phyloP scores from a whole-genome alignment of 202 grass and related monocot genomes.

The Brachypodium distachyon region DNA sequence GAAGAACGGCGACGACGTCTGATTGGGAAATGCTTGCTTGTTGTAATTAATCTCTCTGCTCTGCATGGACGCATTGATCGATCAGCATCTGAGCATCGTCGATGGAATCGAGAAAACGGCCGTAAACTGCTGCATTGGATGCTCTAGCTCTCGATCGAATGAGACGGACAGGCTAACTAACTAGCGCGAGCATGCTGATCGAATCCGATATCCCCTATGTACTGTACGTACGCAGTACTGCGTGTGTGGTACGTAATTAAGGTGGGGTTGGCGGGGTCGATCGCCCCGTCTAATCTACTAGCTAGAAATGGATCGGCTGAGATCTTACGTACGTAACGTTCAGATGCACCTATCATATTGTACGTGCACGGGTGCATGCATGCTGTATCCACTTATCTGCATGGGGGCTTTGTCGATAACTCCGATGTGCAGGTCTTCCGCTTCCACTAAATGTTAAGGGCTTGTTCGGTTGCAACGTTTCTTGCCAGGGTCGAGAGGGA shows the following conservation, averaged over 20 bases:
- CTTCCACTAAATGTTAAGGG: too few species aligned
- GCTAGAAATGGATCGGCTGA: background rate
- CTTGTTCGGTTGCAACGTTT: too few species aligned
- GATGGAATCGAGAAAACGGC: constrained; percentile 33
- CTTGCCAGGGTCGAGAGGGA: too few species aligned
- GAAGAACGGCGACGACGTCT: background rate
- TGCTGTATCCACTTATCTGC: background rate
- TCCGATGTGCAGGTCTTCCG: background rate
- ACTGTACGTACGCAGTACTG: background rate
- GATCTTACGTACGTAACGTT: background rate
- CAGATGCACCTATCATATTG: background rate
- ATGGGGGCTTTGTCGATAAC: background rate
- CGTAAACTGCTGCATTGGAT: constrained; percentile 13
- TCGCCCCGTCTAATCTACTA: background rate
- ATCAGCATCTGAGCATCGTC: constrained; percentile 14
- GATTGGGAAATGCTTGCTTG: background rate
- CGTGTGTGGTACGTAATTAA: background rate
- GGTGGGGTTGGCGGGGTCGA: background rate
- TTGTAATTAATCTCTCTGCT: background rate
- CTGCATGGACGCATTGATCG: too few species aligned
- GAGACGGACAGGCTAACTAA: background rate
- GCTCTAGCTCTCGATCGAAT: background rate
- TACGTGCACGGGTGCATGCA: background rate
- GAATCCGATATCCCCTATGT: background rate
- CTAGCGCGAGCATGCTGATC: background rate